Evolutionary conservation across 306 rosid species (phyloP).

Genomic region (Dryas alaskensis): DNA sequence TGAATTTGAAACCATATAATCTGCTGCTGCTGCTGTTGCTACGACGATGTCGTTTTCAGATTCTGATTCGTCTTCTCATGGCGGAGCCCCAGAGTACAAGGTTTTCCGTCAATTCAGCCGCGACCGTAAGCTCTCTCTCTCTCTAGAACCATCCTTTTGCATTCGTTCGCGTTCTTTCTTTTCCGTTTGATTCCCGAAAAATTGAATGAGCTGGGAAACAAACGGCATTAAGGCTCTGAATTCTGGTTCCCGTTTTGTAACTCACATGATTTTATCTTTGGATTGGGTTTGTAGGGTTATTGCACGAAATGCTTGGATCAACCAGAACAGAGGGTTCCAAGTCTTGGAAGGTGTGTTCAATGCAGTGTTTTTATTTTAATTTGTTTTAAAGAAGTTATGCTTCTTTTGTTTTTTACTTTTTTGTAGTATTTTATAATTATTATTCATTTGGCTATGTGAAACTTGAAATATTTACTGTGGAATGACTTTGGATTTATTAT

Average conservation of each 20-base stretch:
- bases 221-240: too few species aligned
- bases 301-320: constrained; percentile 86
- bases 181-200: constrained; percentile 27
- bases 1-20: constrained; percentile 12
- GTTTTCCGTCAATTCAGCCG: constrained; percentile 69
- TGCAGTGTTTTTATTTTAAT: not conserved
- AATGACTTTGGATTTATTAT: not conserved
- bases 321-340: constrained; percentile 69
- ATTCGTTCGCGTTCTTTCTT: not conserved
- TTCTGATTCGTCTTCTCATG: constrained; percentile 54
- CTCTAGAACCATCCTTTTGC: not conserved
- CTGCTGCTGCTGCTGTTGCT: constrained; percentile 22
- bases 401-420: not conserved
- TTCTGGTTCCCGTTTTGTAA: not conserved
- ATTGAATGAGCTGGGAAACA: not conserved
- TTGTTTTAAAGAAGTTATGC: not conserved
- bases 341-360: constrained; percentile 79
- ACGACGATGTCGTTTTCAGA: constrained; percentile 77
- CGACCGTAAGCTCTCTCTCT: constrained; percentile 56
- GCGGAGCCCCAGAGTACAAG: constrained; percentile 59
- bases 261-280: constrained; percentile 12
- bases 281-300: constrained; percentile 44
- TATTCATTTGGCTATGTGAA: not conserved
- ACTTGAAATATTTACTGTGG: not conserved
- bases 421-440: not conserved